Conservation (phyloP, 805 yeast genomes). For the Cyberlindnera euphorbiae region DNA sequence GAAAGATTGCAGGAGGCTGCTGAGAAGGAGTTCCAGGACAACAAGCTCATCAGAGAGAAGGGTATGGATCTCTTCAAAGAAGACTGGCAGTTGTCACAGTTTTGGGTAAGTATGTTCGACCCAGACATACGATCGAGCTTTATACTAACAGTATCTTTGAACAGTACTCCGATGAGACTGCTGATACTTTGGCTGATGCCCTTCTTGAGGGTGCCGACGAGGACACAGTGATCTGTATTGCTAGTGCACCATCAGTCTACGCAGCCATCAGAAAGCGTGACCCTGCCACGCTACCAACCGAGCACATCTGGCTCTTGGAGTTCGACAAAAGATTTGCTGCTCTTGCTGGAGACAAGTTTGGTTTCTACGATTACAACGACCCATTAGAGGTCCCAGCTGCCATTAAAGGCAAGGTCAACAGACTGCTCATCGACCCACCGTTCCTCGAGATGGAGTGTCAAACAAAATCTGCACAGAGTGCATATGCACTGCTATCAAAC, state of each 20-base stretch:
- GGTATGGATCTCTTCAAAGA: slow-evolving; percentile 77
- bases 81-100: slow-evolving; percentile 93
- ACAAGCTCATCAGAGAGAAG: slow-evolving; percentile 28
- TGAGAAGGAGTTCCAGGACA: slow-evolving; percentile 31
- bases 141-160: neutral
- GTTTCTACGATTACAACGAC: slow-evolving; percentile 67
- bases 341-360: slow-evolving; percentile 68
- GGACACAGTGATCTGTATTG: slow-evolving; percentile 66
- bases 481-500: slow-evolving; percentile 46
- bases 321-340: slow-evolving; percentile 72
- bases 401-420: slow-evolving; percentile 58
- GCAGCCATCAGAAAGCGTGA: slow-evolving; percentile 67
- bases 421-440: slow-evolving; percentile 84
- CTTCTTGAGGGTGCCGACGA: slow-evolving; percentile 72
- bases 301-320: slow-evolving; percentile 71
- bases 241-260: slow-evolving; percentile 89
- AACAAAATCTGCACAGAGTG: slow-evolving; percentile 58
- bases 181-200: slow-evolving; percentile 62
- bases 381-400: slow-evolving; percentile 59
- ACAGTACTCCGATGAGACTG: slow-evolving; percentile 63
- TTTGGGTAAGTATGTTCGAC: slow-evolving; percentile 41
- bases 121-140: neutral
- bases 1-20: slow-evolving; percentile 66
- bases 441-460: slow-evolving; percentile 82
- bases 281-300: slow-evolving; percentile 50